These are phyloP conservation scores for Paecilomyces formosus DNA, from an alignment of 2,329 filamentous ascomycete species.

Conservation along the genomic window DNA sequence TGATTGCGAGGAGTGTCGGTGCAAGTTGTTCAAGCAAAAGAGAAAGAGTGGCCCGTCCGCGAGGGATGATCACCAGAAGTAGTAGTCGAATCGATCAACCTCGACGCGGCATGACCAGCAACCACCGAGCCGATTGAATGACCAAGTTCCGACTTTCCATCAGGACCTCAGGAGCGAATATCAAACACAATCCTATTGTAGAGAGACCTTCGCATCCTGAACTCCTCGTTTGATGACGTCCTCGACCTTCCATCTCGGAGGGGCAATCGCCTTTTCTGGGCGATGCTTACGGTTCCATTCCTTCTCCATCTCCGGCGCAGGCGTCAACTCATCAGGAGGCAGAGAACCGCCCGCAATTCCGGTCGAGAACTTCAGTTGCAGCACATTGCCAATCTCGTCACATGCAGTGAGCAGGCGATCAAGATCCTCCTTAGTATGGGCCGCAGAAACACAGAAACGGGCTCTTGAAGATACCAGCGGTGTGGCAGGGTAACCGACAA, in stretches of 20 bases:
- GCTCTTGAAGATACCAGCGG: constrained; percentile 91
- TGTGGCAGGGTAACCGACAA: constrained; percentile 94
- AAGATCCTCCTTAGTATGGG: constrained; percentile 97
- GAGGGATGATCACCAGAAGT: not conserved
- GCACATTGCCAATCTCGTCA: constrained; percentile 82
- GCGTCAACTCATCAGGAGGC: constrained; percentile 60
- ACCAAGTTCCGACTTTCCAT: constrained; percentile 5
- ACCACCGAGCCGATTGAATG: constrained; percentile 18
- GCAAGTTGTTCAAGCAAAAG: not conserved
- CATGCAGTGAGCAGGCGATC: constrained; percentile 83
- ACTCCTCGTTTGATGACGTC: constrained; percentile 67
- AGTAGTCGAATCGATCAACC: not conserved
- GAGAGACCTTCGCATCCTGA: constrained; percentile 64
- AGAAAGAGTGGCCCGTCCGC: not conserved
- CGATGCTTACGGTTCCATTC: constrained; percentile 50
- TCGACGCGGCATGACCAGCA: constrained; percentile 26
- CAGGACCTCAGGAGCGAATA: not conserved
- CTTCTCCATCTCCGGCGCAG: constrained; percentile 58
- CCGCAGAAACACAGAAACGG: constrained; percentile 89
- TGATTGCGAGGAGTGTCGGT: not conserved
- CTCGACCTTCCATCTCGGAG: constrained; percentile 72
- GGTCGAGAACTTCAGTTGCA: constrained; percentile 96
- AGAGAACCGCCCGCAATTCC: constrained; percentile 84
- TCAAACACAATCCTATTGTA: constrained; percentile 47
- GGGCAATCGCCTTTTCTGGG: constrained; percentile 37